A percentile compares a stretch with the other conserved stretches of the same genome.
These are phyloP conservation scores for Delonix regia DNA, from an alignment of 306 rosid species.

Conservation along the genomic window DNA sequence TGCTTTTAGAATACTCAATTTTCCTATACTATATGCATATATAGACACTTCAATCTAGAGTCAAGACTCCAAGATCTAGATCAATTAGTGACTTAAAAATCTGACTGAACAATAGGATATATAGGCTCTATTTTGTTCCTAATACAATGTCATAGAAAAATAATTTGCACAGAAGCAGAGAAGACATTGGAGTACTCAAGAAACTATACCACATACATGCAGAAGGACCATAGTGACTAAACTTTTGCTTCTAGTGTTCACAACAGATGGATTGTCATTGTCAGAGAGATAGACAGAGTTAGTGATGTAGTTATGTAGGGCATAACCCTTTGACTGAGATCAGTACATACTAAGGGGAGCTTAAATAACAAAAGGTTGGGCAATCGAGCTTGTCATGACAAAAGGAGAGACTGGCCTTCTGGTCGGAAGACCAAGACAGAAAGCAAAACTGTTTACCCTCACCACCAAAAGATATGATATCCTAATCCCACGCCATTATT, in stretches of 20 bases:
- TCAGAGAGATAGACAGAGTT: neutral
- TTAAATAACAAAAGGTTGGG: neutral
- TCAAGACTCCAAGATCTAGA: conserved; percentile 5
- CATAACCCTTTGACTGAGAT: neutral
- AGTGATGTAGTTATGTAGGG: neutral
- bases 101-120: conserved; percentile 6
- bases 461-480: neutral
- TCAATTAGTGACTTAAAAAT: conserved; percentile 25
- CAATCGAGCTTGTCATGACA: neutral
- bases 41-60: neutral
- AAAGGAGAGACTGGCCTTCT: neutral
- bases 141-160: neutral
- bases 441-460: neutral
- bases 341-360: neutral
- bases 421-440: neutral
- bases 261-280: neutral
- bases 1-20: neutral
- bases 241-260: neutral
- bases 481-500: neutral
- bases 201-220: neutral
- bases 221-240: neutral
- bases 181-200: neutral
- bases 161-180: neutral
- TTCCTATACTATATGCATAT: neutral
- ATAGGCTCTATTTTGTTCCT: neutral